phyloP scores from a whole-genome alignment of 2,329 filamentous ascomycete genomes.

The Fusarium liriodendri region DNA sequence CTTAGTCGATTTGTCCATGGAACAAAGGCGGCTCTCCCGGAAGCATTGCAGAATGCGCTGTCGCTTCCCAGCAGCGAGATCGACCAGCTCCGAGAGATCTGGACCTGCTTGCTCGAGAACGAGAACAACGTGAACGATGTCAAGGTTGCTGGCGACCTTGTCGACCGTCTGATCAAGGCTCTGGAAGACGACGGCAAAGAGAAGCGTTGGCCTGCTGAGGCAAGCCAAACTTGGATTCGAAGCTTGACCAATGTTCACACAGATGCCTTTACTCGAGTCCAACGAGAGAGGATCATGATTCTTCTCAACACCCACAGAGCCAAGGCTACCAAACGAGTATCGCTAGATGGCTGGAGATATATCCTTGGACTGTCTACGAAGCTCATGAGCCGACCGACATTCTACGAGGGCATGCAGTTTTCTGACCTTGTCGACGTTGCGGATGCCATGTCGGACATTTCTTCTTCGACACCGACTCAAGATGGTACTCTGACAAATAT shows the following conservation, averaged over 20 bases:
- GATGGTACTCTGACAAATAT: constrained; percentile 47
- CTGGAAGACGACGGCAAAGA: constrained; percentile 45
- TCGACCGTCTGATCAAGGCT: constrained; percentile 47
- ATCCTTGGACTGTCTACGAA: constrained; percentile 60
- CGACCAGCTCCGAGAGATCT: constrained; percentile 38
- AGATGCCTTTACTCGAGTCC: constrained; percentile 54
- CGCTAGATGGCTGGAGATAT: constrained; percentile 48
- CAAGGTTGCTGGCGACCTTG: constrained; percentile 46
- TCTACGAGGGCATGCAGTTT: constrained; percentile 61
- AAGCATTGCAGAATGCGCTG: constrained; percentile 41
- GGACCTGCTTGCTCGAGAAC: constrained; percentile 49
- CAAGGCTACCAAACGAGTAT: constrained; percentile 41
- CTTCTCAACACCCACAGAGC: constrained; percentile 45
- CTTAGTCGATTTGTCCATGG: constrained; percentile 45
- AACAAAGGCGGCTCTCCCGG: constrained; percentile 40
- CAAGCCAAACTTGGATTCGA: constrained; percentile 46
- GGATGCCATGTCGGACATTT: constrained; percentile 46
- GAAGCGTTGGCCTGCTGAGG: constrained; percentile 47
- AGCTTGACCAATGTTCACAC: constrained; percentile 50
- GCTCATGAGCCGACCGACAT: constrained; percentile 63
- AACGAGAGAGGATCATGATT: constrained; percentile 58
- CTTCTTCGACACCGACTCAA: constrained; percentile 37
- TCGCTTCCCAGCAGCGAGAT: constrained; percentile 27
- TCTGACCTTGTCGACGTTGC: constrained; percentile 50
- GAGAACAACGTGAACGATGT: constrained; percentile 52